These are phyloP conservation scores for Nelumbo lutea DNA, from an alignment of 164 flowering plant species.

Conservation along the genomic window DNA sequence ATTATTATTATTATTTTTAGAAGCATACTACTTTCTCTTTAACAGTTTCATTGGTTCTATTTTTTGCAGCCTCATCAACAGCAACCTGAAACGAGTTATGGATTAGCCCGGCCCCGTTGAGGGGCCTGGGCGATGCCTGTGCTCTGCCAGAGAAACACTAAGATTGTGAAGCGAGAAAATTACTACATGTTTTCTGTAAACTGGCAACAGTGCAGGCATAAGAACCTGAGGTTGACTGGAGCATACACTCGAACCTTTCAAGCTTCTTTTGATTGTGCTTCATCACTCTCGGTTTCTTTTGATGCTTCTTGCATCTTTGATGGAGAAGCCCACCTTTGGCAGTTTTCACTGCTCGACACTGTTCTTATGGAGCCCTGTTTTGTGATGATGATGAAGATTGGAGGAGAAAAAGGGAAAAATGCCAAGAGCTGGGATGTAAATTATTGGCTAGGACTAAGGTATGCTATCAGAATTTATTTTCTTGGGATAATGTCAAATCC, in stretches of 20 bases:
- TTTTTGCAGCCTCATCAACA: constrained; percentile 77
- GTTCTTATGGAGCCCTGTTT: constrained; percentile 4
- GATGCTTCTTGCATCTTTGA: constrained; percentile 32
- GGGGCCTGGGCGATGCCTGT: constrained; percentile 99
- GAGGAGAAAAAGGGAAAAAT: neutral
- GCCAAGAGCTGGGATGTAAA: constrained; percentile 18
- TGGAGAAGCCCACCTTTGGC: constrained; percentile 18
- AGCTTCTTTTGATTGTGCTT: constrained; percentile 10
- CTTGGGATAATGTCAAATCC: no score
- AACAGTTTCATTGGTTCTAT: neutral
- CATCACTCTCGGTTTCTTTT: constrained; percentile 24
- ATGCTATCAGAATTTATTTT: neutral
- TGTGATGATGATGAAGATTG: constrained; percentile 17
- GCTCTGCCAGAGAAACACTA: constrained; percentile 40
- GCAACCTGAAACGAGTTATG: constrained; percentile 84
- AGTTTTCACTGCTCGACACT: constrained; percentile 9
- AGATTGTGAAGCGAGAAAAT: constrained; percentile 7
- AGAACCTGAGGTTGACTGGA: constrained; percentile 38
- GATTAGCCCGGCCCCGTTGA: constrained; percentile 99
- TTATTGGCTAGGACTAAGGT: constrained; percentile 19
- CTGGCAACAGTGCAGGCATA: constrained; percentile 79
- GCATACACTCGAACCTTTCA: constrained; percentile 9
- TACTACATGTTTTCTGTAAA: constrained; percentile 12
- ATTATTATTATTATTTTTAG: no score
- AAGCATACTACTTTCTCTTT: neutral